Evolutionary conservation across 2,329 filamentous ascomycete genomes (phyloP), one percentile per base, ranked within the genome.

Genomic region (Malbranchea cinnamomea): DNA sequence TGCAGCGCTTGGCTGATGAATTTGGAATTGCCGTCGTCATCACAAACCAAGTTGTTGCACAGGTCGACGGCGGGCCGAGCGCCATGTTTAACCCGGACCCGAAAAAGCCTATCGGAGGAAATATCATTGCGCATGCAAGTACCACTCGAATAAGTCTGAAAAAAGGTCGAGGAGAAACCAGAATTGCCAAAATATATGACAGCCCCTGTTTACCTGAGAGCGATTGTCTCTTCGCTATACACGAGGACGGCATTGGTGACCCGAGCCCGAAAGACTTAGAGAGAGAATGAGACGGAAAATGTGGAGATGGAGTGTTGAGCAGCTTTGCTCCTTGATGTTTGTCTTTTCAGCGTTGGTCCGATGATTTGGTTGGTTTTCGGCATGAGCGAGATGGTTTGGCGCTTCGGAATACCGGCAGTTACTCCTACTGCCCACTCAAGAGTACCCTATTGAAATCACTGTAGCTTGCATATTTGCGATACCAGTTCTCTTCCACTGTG

Each of bases 81-180:
- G 76, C 87, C 37, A 98, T 98, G 89, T 98, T 93, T 65, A 98
- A 98, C 44, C 89, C 91, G 0, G 91, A 98, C 48, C 89, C 89
- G 5, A 98, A 98, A 69, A 98, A 98, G 57, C 89, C 89, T 0
- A 94, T 98, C 51, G 89, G 89, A 43, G 89, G 89, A 40, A 95
- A 98, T 56, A 98, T 98, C 42, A 95, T 98, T 51, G 89, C 91
- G 2, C 89, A 98, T 54, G 85, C 89, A 30, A 93, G 83, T 49
- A 98, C 89, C 2, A 98, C 89, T 2, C 70, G 89, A 48, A 68
- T 98, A 45, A 94, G 84, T 48, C 56, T 98, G 50, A 94, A 93
- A 63, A 98, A 98, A 57, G 91, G 89, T 2, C 70, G 89, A 32
- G 89, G 71, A 17, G 89, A 98, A 65, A 98, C 89, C 13, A 73